A percentile compares a stretch with the other conserved stretches of the same genome.
Evolutionary conservation across 2,329 filamentous ascomycete species (phyloP).

Genomic region (Pestalotiopsis sp.): DNA sequence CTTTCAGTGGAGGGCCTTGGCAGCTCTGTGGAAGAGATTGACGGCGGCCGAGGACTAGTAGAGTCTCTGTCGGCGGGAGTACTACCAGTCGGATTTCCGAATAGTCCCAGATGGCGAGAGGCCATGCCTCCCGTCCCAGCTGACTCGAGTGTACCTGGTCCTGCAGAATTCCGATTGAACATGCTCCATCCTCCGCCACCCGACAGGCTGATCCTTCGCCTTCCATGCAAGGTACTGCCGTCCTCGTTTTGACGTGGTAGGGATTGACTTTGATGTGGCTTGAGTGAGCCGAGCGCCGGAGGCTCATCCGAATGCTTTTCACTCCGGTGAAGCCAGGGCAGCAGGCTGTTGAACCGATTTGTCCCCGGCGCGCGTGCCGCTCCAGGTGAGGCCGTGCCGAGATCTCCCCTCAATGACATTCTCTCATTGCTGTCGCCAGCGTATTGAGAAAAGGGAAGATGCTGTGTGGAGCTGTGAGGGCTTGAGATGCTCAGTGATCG

Average conservation of each 20-base stretch:
- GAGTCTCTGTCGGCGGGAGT: conserved; percentile 58
- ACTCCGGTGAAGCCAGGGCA: conserved; percentile 63
- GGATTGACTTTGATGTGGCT: conserved; percentile 75
- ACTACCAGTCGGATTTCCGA: conserved; percentile 47
- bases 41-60: conserved; percentile 67
- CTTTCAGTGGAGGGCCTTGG: conserved; percentile 81
- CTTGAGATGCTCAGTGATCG: conserved; percentile 62
- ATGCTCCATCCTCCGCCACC: conserved; percentile 53
- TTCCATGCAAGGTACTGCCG: conserved; percentile 52
- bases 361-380: conserved; percentile 37
- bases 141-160: conserved; percentile 45
- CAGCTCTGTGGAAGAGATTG: conserved; percentile 69
- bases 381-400: conserved; percentile 43
- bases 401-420: conserved; percentile 40
- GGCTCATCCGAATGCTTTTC: conserved; percentile 64
- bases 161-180: conserved; percentile 57
- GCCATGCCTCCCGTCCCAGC: conserved; percentile 29
- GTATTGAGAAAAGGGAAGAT: conserved; percentile 58
- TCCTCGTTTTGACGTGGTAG: conserved; percentile 68
- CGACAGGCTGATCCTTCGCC: conserved; percentile 61
- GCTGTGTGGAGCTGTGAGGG: conserved; percentile 62
- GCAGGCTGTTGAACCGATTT: conserved; percentile 49
- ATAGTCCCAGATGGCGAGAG: conserved; percentile 28
- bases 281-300: conserved; percentile 69
- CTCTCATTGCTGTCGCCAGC: conserved; percentile 48